A percentile compares a stretch with the other conserved stretches of the same genome.
Evolutionary conservation across 2,329 filamentous ascomycete genomes (phyloP).

Genomic region (Thelonectria blattea): DNA sequence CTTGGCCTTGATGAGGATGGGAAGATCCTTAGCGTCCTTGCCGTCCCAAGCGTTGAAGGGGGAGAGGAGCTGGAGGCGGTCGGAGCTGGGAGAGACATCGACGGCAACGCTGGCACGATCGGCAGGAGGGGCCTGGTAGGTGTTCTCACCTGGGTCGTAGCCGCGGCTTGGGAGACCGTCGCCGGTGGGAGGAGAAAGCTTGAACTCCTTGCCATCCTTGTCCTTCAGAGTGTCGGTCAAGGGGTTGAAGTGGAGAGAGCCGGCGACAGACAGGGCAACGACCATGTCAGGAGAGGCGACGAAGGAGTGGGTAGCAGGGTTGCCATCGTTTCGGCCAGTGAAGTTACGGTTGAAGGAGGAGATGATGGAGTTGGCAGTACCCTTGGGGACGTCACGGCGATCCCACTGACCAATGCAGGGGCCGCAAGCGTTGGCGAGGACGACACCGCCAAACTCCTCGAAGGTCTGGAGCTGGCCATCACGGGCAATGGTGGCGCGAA

Average conservation of each 20-base stretch:
- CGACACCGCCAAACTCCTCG: slow-evolving; percentile 81
- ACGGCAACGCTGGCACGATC: slow-evolving; percentile 78
- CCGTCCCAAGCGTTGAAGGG: slow-evolving; percentile 91
- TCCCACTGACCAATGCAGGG: slow-evolving; percentile 98
- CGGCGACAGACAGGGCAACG: slow-evolving; percentile 84
- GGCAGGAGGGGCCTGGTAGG: slow-evolving; percentile 91
- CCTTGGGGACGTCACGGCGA: slow-evolving; percentile 91
- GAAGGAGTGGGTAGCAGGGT: slow-evolving; percentile 93
- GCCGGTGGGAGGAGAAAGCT: slow-evolving; percentile 79
- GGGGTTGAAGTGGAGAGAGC: slow-evolving; percentile 91
- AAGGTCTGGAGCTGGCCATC: slow-evolving; percentile 89
- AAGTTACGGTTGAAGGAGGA: slow-evolving; percentile 99
- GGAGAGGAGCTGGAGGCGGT: slow-evolving; percentile 90
- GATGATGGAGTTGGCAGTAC: slow-evolving; percentile 93
- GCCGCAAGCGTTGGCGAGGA: slow-evolving; percentile 94
- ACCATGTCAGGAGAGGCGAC: slow-evolving; percentile 91
- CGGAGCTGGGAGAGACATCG: slow-evolving; percentile 84
- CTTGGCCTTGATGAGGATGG: slow-evolving; percentile 96
- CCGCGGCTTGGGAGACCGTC: slow-evolving; percentile 79
- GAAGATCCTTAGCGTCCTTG: slow-evolving; percentile 83
- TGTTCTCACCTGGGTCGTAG: slow-evolving; percentile 90
- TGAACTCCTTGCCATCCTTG: slow-evolving; percentile 96
- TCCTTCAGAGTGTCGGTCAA: slow-evolving; percentile 90
- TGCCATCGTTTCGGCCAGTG: slow-evolving; percentile 95
- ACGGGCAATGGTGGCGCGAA: slow-evolving; percentile 89